These are phyloP conservation scores for Neofusicoccum laricinum DNA, from an alignment of 2,329 filamentous ascomycete genomes.

Conservation along the genomic window DNA sequence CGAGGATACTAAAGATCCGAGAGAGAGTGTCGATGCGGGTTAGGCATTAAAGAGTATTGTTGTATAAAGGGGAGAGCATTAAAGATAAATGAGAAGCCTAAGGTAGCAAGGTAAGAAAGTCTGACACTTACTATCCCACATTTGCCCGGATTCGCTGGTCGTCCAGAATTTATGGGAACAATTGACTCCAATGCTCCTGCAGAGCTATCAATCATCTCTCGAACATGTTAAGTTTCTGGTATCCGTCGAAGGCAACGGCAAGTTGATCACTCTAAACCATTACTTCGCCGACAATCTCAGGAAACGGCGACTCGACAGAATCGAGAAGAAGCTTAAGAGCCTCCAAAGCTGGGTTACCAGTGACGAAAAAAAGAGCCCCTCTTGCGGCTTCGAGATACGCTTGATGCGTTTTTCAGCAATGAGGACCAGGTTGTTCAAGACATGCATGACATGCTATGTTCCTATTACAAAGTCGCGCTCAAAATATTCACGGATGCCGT, in stretches of 20 bases:
- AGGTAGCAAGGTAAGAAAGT: too few species aligned
- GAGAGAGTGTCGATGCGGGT: too few species aligned
- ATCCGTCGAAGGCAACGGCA: conserved; percentile 47
- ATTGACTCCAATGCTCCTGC: too few species aligned
- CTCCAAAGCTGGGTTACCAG: background rate
- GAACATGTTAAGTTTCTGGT: conserved; percentile 26
- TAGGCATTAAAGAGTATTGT: too few species aligned
- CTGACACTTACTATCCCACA: too few species aligned
- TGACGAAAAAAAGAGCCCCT: background rate
- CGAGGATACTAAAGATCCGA: too few species aligned
- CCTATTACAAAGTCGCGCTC: conserved; percentile 61
- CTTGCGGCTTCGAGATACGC: background rate
- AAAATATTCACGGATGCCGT: conserved; percentile 64
- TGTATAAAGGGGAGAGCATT: too few species aligned
- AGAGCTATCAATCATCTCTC: too few species aligned
- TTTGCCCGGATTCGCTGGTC: too few species aligned
- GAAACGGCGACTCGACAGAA: conserved; percentile 22
- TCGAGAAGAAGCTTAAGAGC: background rate
- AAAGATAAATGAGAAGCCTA: too few species aligned
- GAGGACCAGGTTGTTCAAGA: conserved; percentile 44
- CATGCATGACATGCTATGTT: conserved; percentile 58
- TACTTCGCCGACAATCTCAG: conserved; percentile 50
- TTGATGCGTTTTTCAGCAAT: conserved; percentile 26
- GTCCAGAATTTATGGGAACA: too few species aligned
- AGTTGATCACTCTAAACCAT: conserved; percentile 51